Conservation (phyloP, 257 asterid species). For the Penstemon newberryi region DNA sequence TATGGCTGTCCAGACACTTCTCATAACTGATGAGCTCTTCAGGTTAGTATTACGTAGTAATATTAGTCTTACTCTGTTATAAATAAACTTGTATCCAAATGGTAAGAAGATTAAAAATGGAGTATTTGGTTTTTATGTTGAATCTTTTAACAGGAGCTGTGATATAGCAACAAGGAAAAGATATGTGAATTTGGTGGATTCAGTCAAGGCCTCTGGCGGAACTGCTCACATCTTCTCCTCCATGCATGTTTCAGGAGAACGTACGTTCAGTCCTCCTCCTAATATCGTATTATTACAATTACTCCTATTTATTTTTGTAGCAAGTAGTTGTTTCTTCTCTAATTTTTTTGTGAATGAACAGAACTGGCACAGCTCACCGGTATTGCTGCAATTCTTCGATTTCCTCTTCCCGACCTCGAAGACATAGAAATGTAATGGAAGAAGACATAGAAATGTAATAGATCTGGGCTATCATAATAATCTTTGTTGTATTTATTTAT, state of each 20-base stretch:
- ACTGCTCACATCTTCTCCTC: constrained; percentile 81
- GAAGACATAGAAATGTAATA: not conserved
- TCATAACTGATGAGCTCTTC: constrained; percentile 91
- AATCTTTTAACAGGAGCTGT: constrained; percentile 54
- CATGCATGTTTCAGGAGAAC: constrained; percentile 98
- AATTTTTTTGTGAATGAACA: constrained; percentile 35
- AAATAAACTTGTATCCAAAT: not conserved
- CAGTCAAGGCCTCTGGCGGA: constrained; percentile 86
- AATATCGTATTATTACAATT: too few species aligned
- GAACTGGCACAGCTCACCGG: constrained; percentile 86
- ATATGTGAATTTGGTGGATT: constrained; percentile 72
- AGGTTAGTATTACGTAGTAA: constrained; percentile 41
- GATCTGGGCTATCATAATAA: not conserved
- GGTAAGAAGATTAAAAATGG: too few species aligned
- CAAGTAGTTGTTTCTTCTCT: not conserved
- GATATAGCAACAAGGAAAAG: constrained; percentile 69
- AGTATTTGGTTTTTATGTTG: too few species aligned
- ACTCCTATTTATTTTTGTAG: too few species aligned
- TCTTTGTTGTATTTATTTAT: not conserved
- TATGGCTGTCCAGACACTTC: constrained; percentile 95
- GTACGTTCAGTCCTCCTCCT: constrained; percentile 46
- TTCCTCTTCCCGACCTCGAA: constrained; percentile 91
- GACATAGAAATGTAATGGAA: constrained; percentile 79
- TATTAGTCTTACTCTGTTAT: not conserved
- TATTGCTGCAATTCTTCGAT: constrained; percentile 89